Evolutionary conservation across 176 grass and related monocot genomes (phyloP), one percentile per base, ranked within the genome.

Genomic region (Elymus sibiricus): DNA sequence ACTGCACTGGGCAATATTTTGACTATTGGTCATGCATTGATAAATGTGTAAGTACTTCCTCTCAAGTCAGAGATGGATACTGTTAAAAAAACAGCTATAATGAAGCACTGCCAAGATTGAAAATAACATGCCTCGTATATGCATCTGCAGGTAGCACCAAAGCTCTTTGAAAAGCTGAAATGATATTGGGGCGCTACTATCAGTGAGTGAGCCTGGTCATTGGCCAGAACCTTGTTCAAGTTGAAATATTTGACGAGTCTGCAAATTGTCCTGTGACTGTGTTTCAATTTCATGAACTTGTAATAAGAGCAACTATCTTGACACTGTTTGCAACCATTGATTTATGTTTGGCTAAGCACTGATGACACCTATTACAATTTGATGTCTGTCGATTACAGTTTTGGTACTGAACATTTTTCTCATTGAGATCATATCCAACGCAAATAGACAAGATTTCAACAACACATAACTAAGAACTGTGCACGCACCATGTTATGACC

Each of bases 1-100:
- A 95, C 55, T 95, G 93, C 84, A 94, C 92, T 42, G 92, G 89
- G 53, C 89, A 94, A 78, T 94, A 87, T 66, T 94, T 94, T 73
- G 93, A 92, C 80, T 94, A 92, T 22, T 92, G 88, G 90, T 85
- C 76, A 40, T 94, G 93, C 65, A 63, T 94, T 1, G 90, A 92
- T 39, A 92, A 90, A 88, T 92, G 87, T 65, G 90, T 95, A 86
- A 92, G 93, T 82, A 87, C 37, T 78, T 24, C 0, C 7, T 63
- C 82, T 51, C 37, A 32, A 28, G 17, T 11, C 69, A 56, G 19
- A 19, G 14, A 39, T 77, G 16, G 21, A 38, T 35, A 37, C 83
- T 44, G 64, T 1, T 1, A 5, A 9, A 72, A 65, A 32, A 27
- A 26, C 6, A 44, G 9, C 22, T 42, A 5, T 64, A 26, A 14